These are phyloP conservation scores for Salvia hispanica DNA, from an alignment of 257 asterid genomes.

Conservation along the genomic window DNA sequence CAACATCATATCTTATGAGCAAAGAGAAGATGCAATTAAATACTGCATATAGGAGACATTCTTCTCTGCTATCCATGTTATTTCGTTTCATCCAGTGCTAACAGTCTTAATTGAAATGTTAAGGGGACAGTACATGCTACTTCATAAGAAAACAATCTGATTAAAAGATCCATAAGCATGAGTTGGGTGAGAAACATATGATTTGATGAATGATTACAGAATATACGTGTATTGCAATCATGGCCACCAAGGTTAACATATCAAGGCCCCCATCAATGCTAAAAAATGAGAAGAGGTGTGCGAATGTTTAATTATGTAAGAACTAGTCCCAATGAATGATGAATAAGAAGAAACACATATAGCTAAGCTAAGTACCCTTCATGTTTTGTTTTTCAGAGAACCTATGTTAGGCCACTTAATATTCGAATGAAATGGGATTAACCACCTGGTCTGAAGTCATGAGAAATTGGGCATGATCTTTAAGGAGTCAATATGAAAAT, in stretches of 20 bases:
- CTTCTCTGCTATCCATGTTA: conserved; percentile 8
- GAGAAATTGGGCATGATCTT: neutral
- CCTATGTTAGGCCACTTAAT: neutral
- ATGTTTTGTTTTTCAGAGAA: conserved; percentile 7
- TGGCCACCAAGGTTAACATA: conserved; percentile 10
- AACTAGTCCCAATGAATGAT: conserved; percentile 3
- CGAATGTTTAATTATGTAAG: neutral
- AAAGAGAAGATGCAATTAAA: conserved; percentile 51
- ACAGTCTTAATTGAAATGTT: conserved; percentile 5
- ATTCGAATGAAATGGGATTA: conserved; percentile 16
- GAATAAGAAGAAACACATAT: neutral
- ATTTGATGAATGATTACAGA: conserved; percentile 2
- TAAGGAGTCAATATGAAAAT: conserved; percentile 9
- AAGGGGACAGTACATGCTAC: conserved; percentile 12
- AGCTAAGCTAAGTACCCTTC: neutral
- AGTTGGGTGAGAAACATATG: conserved; percentile 20
- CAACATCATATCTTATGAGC: conserved; percentile 67
- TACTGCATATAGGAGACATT: conserved; percentile 3
- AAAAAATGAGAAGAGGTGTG: neutral
- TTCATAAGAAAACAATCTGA: conserved; percentile 12
- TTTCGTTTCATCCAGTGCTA: conserved; percentile 14
- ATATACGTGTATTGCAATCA: conserved; percentile 14
- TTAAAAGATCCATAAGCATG: neutral
- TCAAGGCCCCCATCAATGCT: neutral
- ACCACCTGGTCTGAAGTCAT: conserved; percentile 6